Evolutionary conservation across 179 eudicot species (phyloP).

Genomic region (Sideroxylon spinosum): DNA sequence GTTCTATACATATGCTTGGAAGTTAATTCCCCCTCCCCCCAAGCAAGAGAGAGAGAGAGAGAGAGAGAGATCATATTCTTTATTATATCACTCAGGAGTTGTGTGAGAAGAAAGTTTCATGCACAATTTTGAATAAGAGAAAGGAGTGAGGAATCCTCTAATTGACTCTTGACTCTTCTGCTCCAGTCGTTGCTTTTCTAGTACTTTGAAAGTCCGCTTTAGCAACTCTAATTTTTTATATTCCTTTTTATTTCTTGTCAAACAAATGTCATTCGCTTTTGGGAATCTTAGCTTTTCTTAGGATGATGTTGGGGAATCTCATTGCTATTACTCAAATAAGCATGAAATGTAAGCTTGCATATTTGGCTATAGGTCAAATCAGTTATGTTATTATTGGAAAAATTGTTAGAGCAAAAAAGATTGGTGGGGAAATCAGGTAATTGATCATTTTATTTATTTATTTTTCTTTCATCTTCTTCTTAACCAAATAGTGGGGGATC

Average conservation of each 20-base stretch:
- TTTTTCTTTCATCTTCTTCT: too few species aligned
- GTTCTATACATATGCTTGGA: too few species aligned
- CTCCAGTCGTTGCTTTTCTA: too few species aligned
- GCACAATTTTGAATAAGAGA: conserved; percentile 6
- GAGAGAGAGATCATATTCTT: background rate
- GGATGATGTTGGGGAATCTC: background rate
- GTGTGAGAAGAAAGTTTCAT: background rate
- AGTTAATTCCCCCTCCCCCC: too few species aligned
- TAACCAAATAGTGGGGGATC: too few species aligned
- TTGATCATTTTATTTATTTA: too few species aligned
- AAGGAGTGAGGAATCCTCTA: background rate
- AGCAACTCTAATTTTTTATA: too few species aligned
- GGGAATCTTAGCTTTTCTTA: background rate
- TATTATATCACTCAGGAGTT: background rate
- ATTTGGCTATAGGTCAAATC: conserved; percentile 5
- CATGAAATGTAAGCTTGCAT: background rate
- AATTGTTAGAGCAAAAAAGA: background rate
- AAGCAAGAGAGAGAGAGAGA: background rate
- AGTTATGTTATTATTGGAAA: background rate
- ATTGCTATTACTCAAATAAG: background rate
- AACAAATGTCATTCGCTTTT: background rate
- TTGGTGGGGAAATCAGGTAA: too few species aligned
- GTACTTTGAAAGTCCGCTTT: too few species aligned
- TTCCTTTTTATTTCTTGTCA: too few species aligned
- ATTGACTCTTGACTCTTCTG: background rate